These are phyloP conservation scores for Millerago galiae DNA, from an alignment of 805 yeast species.

Conservation along the genomic window DNA sequence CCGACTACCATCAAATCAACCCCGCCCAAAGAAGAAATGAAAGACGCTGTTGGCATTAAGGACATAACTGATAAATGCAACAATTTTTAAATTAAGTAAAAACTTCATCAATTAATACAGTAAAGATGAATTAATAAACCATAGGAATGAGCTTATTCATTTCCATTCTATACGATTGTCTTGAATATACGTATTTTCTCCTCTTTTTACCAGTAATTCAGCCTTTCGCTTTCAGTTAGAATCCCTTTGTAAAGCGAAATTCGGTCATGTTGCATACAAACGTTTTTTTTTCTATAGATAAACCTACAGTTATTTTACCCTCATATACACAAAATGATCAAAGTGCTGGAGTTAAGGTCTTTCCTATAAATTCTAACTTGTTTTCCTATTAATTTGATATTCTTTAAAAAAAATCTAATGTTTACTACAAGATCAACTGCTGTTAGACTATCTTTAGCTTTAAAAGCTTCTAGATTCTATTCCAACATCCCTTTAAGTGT, in stretches of 20 bases:
- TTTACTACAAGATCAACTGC: constrained; percentile 13
- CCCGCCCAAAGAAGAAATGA: neutral
- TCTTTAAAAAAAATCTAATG: constrained; percentile 7
- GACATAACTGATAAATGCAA: neutral
- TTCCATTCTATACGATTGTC: too few species aligned
- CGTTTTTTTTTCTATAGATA: too few species aligned
- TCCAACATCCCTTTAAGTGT: constrained; percentile 36
- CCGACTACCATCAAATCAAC: neutral
- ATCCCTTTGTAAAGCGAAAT: too few species aligned
- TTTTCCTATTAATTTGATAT: neutral
- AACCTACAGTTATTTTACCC: too few species aligned
- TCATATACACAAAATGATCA: too few species aligned
- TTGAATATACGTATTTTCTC: too few species aligned
- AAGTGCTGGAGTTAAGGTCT: neutral
- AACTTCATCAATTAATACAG: too few species aligned
- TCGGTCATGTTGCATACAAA: too few species aligned
- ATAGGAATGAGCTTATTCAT: too few species aligned
- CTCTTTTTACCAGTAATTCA: neutral
- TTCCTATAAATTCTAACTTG: neutral
- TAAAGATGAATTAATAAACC: too few species aligned
- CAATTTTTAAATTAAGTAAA: too few species aligned
- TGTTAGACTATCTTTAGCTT: constrained; percentile 14
- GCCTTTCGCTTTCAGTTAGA: too few species aligned
- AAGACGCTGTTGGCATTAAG: neutral
- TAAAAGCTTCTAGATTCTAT: constrained; percentile 24